Percentiles rank a stretch among this genome's conserved stretches.
Evolutionary conservation across 1,284 basidiomycete genomes (phyloP).

Genomic region (Exobasidium rhododendri): DNA sequence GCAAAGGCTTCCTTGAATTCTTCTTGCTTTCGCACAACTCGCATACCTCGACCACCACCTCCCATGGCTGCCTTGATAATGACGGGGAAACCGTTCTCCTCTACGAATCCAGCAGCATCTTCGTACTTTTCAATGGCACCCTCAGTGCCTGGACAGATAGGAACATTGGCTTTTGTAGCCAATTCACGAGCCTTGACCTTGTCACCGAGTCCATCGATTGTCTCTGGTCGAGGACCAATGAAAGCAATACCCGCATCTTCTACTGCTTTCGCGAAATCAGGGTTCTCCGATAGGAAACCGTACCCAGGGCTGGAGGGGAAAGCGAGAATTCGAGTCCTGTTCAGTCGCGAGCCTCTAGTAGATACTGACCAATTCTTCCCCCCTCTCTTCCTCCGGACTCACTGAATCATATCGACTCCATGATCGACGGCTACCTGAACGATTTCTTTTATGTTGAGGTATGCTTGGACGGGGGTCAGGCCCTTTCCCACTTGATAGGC

Average conservation of each 20-base stretch:
- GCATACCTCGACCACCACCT: constrained; percentile 97
- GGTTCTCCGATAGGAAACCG: constrained; percentile 97
- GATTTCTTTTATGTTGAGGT: constrained; percentile 96
- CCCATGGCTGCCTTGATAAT: constrained; percentile 96
- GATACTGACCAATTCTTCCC: no score
- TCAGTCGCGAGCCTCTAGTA: no score
- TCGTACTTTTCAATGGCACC: constrained; percentile 81
- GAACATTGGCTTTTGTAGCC: constrained; percentile 62
- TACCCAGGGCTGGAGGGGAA: no score
- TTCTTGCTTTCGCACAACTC: constrained; percentile 87
- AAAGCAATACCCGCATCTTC: constrained; percentile 96
- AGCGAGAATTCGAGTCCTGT: no score
- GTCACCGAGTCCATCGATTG: constrained; percentile 95
- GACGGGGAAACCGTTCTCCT: constrained; percentile 93
- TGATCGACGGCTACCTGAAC: constrained; percentile 70
- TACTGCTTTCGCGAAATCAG: constrained; percentile 89
- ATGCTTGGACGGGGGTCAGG: constrained; percentile 89
- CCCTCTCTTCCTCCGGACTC: no score
- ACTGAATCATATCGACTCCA: constrained; percentile 99
- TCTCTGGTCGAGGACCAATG: constrained; percentile 91
- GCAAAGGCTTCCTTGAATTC: constrained; percentile 88
- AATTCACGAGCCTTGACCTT: constrained; percentile 81
- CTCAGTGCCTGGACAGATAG: constrained; percentile 95
- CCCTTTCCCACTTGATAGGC: constrained; percentile 97
- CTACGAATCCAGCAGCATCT: constrained; percentile 81